These are phyloP conservation scores for Macrophomina pseudophaseolina DNA, from an alignment of 2,329 filamentous ascomycete genomes.

Conservation along the genomic window DNA sequence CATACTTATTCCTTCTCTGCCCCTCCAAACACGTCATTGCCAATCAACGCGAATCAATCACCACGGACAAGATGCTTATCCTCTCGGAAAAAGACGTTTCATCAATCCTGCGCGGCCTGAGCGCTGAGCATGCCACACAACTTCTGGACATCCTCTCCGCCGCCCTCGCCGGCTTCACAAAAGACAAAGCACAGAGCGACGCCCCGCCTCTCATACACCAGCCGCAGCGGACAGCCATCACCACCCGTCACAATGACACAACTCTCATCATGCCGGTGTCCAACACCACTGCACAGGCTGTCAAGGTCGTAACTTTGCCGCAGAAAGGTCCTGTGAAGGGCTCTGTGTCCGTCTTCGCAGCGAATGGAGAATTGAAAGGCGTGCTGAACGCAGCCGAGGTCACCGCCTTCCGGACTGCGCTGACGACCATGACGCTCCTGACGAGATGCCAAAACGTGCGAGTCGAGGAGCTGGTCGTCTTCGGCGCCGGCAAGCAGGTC, in stretches of 20 bases:
- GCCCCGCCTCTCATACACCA: constrained; percentile 43
- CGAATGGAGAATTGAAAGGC: constrained; percentile 63
- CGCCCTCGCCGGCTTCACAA: constrained; percentile 28
- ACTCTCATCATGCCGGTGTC: constrained; percentile 68
- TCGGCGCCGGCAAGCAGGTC: constrained; percentile 57
- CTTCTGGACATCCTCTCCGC: background rate
- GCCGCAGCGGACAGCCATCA: constrained; percentile 63
- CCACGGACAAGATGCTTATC: constrained; percentile 9
- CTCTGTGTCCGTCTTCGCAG: constrained; percentile 64
- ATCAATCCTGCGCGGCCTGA: constrained; percentile 43
- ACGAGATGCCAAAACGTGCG: constrained; percentile 26
- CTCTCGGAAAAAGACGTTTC: constrained; percentile 35
- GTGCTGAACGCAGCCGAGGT: constrained; percentile 75
- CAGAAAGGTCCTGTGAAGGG: constrained; percentile 57
- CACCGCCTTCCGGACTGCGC: constrained; percentile 80
- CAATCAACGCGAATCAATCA: too few species aligned
- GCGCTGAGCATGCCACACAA: constrained; percentile 18
- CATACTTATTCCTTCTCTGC: too few species aligned
- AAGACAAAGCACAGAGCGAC: constrained; percentile 45
- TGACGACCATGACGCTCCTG: constrained; percentile 69
- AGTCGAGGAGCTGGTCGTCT: constrained; percentile 48
- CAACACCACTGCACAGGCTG: constrained; percentile 72
- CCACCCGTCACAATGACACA: constrained; percentile 65
- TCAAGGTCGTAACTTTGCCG: constrained; percentile 37
- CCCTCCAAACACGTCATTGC: too few species aligned